Base-by-base conservation (phyloP, 768 basidiomycete genomes). In the Rubroboletus satanas region DNA sequence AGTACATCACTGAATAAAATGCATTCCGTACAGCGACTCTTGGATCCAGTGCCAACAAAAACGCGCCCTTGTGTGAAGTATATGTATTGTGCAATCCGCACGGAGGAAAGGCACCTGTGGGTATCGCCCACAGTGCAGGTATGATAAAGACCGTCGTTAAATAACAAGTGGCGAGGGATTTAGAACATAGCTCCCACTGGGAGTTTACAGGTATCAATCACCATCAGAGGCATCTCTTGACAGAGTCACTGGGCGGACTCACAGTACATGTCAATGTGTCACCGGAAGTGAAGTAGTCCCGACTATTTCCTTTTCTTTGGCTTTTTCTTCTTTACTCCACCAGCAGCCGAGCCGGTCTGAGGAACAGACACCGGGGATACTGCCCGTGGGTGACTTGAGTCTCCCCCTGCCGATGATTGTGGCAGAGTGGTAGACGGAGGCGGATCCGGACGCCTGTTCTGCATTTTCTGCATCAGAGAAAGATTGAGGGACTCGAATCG, bases 401-500 rank as follows among this genome's bases (percentile, higher is more conserved):
- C 55, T 50, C 54, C 57, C 51, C 59, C 59, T 26, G 56, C 56
- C 18, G 58, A 54, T 38, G 61, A 58, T 23, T 67, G 66, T 21
- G 60, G 55, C 43, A 61, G 44, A 36, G 12, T 41, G 7, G 41
- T 10, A 14, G 56, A 37, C 7, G 72, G 64, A 12, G 72, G 67
- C 31, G 72, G 72, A 47, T 71, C 69, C 3, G 71, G 72, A 52
- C 70, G 77, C 15, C 67, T 78, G 64, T 93, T 92, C 66, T 84
- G 88, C 86, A 93, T 93, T 73, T 88, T 89, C 63, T 86, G 81
- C 77, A 93, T 88, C 49, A 97, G 77, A 7, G 88, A 83, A 41
- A 89, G 80, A 67, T 96, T 97, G 57, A 98, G 79, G 7, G 87
- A 80, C 72, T 98, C 94, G 74, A 98, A 98, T 62, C 95, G 89